Conservation (phyloP, 1,284 basidiomycete genomes). For the Erythrobasidium hasegawianum region DNA sequence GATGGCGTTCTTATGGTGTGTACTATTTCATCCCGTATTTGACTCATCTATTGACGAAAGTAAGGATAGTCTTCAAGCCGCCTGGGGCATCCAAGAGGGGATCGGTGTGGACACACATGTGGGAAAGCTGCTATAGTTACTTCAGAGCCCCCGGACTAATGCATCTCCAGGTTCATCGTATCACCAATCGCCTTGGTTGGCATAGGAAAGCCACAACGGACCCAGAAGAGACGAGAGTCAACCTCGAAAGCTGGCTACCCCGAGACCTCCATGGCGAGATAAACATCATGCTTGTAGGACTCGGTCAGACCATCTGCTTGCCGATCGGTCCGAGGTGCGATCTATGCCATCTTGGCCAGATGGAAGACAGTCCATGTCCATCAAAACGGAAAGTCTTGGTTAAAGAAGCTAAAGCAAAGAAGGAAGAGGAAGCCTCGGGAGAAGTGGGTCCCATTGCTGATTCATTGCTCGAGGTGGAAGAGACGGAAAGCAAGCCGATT, state of each 20-base stretch:
- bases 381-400: conserved; percentile 42
- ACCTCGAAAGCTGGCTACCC: conserved; percentile 87
- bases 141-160: conserved; percentile 4
- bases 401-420: conserved; percentile 28
- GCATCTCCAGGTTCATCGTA: conserved; percentile 81
- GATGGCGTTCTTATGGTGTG: conserved; percentile 65
- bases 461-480: conserved; percentile 11
- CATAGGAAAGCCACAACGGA: conserved; percentile 75
- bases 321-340: conserved; percentile 80
- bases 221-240: conserved; percentile 81
- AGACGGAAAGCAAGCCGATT: conserved; percentile 16
- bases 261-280: conserved; percentile 72
- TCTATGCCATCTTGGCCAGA: conserved; percentile 56
- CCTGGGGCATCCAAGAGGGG: conserved; percentile 68
- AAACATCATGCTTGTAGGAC: conserved; percentile 84
- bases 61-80: conserved; percentile 32
- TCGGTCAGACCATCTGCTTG: conserved; percentile 83
- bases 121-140: background rate
- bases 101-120: conserved; percentile 75
- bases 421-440: background rate
- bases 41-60: conserved; percentile 16
- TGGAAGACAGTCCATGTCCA: conserved; percentile 50
- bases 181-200: conserved; percentile 89
- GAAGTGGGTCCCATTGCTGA: conserved; percentile 20
- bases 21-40: background rate